These are phyloP conservation scores for Ustilago hordei DNA, from an alignment of 1,284 basidiomycete genomes.

Conservation along the genomic window DNA sequence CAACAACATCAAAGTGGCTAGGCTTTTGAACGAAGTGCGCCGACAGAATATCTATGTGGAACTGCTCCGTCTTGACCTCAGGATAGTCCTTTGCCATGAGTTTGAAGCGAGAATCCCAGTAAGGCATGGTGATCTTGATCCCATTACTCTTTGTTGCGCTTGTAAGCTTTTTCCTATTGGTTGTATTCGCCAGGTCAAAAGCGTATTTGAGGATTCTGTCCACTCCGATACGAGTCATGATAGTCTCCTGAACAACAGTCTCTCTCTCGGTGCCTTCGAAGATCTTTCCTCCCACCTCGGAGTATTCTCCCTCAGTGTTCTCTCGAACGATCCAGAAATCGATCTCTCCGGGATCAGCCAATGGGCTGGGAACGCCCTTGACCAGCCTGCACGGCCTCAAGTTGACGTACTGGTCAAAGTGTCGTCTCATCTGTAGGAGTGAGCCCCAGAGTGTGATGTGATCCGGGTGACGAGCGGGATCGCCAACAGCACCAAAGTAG, in stretches of 20 bases:
- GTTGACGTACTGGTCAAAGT: conserved; percentile 75
- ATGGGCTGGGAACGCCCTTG: conserved; percentile 73
- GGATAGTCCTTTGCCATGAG: conserved; percentile 74
- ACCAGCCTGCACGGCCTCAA: conserved; percentile 74
- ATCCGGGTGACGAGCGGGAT: conserved; percentile 57
- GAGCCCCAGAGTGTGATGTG: conserved; percentile 45
- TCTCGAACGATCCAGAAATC: conserved; percentile 75
- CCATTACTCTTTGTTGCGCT: conserved; percentile 72
- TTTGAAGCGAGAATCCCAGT: conserved; percentile 71
- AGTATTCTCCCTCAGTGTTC: conserved; percentile 76
- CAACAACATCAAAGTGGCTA: conserved; percentile 74
- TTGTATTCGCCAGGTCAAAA: conserved; percentile 73
- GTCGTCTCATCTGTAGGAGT: conserved; percentile 72
- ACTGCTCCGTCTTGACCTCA: conserved; percentile 70
- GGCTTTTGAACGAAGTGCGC: conserved; percentile 74
- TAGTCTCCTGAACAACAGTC: conserved; percentile 71
- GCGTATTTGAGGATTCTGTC: conserved; percentile 74
- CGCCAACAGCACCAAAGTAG: conserved; percentile 72
- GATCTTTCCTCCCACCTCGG: conserved; percentile 73
- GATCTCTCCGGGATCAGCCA: conserved; percentile 70
- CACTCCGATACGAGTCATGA: conserved; percentile 73
- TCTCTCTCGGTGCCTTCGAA: conserved; percentile 70
- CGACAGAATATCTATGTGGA: conserved; percentile 72
- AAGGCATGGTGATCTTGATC: conserved; percentile 59
- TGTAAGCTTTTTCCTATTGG: conserved; percentile 74